Evolutionary conservation across 495 filamentous ascomycete genomes (phyloP).

Genomic region (Talaromyces liani): DNA sequence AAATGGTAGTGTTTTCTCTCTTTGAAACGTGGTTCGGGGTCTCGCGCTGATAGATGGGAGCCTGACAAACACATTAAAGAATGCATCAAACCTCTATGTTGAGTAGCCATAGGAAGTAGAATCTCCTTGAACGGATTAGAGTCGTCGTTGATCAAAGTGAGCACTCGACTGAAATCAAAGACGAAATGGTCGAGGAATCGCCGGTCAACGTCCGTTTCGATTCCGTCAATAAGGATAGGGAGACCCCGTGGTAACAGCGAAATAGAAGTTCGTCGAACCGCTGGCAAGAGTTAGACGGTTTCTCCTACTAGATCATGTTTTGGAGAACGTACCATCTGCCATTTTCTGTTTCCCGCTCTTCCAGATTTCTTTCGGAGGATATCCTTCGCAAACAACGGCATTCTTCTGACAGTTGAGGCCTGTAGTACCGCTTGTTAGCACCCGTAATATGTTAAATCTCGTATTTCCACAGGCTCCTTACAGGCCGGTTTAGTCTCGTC

Average conservation of each 20-base stretch:
- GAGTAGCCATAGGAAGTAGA: conserved; percentile 75
- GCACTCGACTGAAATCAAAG: conserved; percentile 66
- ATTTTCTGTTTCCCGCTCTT: conserved; percentile 71
- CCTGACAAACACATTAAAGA: conserved; percentile 81
- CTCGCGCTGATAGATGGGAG: conserved; percentile 59
- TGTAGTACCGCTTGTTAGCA: conserved; percentile 18
- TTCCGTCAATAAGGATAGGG: conserved; percentile 72
- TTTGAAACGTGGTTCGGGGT: conserved; percentile 34
- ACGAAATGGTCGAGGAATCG: conserved; percentile 85
- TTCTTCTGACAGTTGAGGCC: conserved; percentile 92
- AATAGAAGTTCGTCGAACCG: conserved; percentile 9
- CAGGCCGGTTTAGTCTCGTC: conserved; percentile 88
- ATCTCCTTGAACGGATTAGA: conserved; percentile 87
- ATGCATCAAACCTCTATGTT: conserved; percentile 85
- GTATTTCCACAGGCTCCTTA: conserved; percentile 16
- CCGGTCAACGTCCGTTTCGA: conserved; percentile 79
- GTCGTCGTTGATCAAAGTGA: conserved; percentile 77
- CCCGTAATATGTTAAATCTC: neutral
- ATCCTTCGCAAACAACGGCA: conserved; percentile 86
- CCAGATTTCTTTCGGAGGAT: conserved; percentile 84
- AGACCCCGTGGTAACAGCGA: conserved; percentile 49
- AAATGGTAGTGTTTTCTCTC: conserved; percentile 44
- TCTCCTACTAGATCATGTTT: neutral
- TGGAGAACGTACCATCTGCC: conserved; percentile 55
- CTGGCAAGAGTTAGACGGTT: neutral